Evolutionary conservation across 2,329 filamentous ascomycete genomes (phyloP), one percentile per base, ranked within the genome.

Genomic region (Talaromyces pinophilus): DNA sequence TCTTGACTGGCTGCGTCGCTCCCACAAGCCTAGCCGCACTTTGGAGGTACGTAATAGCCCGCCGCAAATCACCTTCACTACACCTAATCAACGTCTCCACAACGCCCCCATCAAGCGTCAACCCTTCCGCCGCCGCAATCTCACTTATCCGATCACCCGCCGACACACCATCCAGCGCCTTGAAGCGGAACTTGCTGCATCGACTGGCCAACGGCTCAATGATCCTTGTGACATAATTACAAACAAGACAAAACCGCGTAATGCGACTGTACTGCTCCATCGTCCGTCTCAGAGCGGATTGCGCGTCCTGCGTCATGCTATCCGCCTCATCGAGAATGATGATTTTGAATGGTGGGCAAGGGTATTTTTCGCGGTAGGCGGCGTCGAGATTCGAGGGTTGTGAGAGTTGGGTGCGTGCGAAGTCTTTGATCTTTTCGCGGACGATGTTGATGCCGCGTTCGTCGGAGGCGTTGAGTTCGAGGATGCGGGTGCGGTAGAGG

Each of bases 191-290:
- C 80, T 99, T 99, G 79, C 89, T 93, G 82, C 95, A 99, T 72
- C 95, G 87, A 77, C 89, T 93, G 1, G 95, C 95, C 25, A 99
- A 82, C 6, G 95, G 96, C 76, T 99, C 95, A 74, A 99, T 99
- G 76, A 99, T 99, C 67, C 95, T 86, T 3, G 95, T 98, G 55
- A 99, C 95, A 74, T 99, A 99, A 81, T 99, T 99, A 82, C 96
- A 99, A 67, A 98, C 94, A 50, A 99, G 84, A 76, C 95, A 98
- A 79, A 99, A 99, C 15, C 95, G 87, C 1, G 95, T 99, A 80
- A 98, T 97, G 74, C 93, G 93, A 78, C 88, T 92, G 80, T 98
- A 98, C 55, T 93, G 96, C 82, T 99, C 95, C 95, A 99, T 99
- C 1, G 95, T 99, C 64, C 96, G 87, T 70, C 95, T 86, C 66